Conservation (phyloP, 192 early-diverging fungal species). For the Mortierella antarctica region DNA sequence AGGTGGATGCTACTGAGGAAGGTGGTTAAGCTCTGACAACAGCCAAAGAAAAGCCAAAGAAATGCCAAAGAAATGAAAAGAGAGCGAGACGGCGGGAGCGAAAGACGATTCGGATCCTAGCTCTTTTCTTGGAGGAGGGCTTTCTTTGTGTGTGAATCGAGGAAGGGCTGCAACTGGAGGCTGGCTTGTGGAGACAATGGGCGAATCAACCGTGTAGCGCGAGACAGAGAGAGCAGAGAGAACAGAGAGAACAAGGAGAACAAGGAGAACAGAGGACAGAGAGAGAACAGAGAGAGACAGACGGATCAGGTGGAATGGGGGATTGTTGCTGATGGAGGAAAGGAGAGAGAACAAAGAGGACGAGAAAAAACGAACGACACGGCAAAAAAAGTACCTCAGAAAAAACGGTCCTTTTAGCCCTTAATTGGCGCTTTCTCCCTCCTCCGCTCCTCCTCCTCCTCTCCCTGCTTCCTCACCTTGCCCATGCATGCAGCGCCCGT, state of each 20-base stretch:
- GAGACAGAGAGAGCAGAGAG: not conserved
- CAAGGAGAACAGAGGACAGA: not conserved
- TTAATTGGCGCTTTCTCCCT: not conserved
- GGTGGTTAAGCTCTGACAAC: not conserved
- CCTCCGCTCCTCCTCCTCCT: not conserved
- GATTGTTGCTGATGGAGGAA: not conserved
- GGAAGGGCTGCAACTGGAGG: not conserved
- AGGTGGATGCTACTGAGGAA: not conserved
- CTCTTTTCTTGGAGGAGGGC: not conserved
- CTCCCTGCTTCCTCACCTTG: not conserved
- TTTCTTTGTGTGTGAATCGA: not conserved
- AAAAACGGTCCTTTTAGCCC: too few relatives aligned
- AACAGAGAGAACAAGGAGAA: not conserved
- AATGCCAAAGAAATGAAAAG: not conserved
- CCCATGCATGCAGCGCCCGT: not conserved
- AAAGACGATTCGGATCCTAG: not conserved
- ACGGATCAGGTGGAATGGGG: not conserved
- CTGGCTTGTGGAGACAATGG: not conserved
- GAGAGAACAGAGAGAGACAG: not conserved
- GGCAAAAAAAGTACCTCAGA: too few relatives aligned
- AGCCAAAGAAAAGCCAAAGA: not conserved
- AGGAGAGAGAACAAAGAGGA: not conserved
- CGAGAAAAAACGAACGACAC: not conserved
- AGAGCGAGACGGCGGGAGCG: not conserved
- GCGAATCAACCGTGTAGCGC: not conserved